Evolutionary conservation across 2,329 filamentous ascomycete species (phyloP).

Genomic region (Ceratocystis cacaofunesta): DNA sequence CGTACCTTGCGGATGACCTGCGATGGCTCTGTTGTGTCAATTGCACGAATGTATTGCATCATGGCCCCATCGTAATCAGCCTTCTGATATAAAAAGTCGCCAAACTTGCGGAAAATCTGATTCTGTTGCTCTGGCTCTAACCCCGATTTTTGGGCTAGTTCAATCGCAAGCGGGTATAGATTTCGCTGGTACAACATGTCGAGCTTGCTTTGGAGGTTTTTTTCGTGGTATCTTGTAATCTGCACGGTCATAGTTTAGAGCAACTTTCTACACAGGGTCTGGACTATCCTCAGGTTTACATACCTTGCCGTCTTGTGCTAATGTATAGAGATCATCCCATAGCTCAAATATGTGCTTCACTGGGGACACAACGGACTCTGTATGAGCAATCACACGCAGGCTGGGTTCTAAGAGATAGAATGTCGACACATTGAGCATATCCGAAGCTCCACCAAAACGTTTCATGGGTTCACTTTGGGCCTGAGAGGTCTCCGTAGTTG

Average conservation of each 20-base stretch:
- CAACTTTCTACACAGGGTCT: neutral
- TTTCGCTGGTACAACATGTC: slow-evolving; percentile 91
- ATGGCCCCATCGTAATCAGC: slow-evolving; percentile 96
- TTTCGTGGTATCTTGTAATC: slow-evolving; percentile 82
- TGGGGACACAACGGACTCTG: slow-evolving; percentile 67
- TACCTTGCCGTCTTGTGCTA: slow-evolving; percentile 85
- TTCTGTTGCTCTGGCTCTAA: slow-evolving; percentile 72
- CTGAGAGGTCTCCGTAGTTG: slow-evolving; percentile 23
- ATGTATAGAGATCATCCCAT: slow-evolving; percentile 84
- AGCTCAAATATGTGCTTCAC: slow-evolving; percentile 68
- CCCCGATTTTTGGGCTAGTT: slow-evolving; percentile 77
- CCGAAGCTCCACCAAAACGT: slow-evolving; percentile 58
- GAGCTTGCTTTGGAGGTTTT: slow-evolving; percentile 73
- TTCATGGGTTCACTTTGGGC: slow-evolving; percentile 24
- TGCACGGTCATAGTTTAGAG: slow-evolving; percentile 23
- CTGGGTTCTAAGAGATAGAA: slow-evolving; percentile 89
- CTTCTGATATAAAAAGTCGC: slow-evolving; percentile 87
- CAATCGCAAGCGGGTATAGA: slow-evolving; percentile 80
- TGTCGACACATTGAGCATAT: slow-evolving; percentile 72
- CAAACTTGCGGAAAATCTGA: slow-evolving; percentile 82
- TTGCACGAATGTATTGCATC: slow-evolving; percentile 92
- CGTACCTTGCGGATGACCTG: slow-evolving; percentile 81
- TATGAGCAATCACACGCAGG: slow-evolving; percentile 76
- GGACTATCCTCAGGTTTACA: slow-evolving; percentile 15
- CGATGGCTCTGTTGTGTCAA: slow-evolving; percentile 89